phyloP scores from a whole-genome alignment of 73 alveolate genomes.

The Blepharisma stoltei region DNA sequence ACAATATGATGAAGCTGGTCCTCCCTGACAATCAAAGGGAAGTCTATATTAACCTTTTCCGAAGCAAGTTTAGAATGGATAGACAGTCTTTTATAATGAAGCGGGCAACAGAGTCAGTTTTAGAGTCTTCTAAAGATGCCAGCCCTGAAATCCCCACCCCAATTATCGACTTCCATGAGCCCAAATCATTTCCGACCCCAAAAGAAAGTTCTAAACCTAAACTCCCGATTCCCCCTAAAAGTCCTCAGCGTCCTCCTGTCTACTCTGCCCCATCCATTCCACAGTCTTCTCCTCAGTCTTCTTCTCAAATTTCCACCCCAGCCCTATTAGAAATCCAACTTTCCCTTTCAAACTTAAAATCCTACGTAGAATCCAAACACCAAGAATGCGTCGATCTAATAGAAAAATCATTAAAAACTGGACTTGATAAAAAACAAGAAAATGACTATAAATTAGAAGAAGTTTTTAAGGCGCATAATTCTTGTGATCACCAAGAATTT shows the following conservation, averaged over 20 bases:
- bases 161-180: too few species aligned
- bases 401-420: not conserved
- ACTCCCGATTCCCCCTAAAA: not conserved
- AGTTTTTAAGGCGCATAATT: not conserved
- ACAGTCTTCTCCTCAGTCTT: not conserved
- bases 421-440: not conserved
- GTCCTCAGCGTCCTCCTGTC: not conserved
- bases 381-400: not conserved
- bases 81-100: too few species aligned
- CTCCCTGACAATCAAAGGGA: too few species aligned
- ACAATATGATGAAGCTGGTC: too few species aligned
- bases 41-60: too few species aligned
- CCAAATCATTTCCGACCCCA: not conserved
- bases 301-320: not conserved
- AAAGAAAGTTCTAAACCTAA: not conserved
- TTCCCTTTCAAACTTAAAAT: not conserved
- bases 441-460: not conserved
- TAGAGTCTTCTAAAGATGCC: too few species aligned
- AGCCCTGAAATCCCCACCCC: too few species aligned
- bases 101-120: too few species aligned
- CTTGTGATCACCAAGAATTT: slow-evolving; percentile 30
- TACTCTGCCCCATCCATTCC: not conserved
- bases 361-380: not conserved
- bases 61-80: too few species aligned
- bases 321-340: not conserved